These are phyloP conservation scores for Moricandia arvensis DNA, from an alignment of 345 rosid genomes.

Conservation along the genomic window DNA sequence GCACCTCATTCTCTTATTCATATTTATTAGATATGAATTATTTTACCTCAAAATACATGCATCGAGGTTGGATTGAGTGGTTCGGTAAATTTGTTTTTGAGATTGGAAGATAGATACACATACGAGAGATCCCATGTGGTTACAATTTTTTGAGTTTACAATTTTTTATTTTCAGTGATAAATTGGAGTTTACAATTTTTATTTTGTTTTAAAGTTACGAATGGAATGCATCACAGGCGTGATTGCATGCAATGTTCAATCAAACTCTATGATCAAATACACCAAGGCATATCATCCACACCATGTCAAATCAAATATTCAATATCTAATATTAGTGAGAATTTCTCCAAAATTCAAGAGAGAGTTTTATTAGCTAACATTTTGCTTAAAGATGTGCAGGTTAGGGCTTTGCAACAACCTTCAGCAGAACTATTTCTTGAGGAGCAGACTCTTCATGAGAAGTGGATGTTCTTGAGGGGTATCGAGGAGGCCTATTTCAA, in stretches of 20 bases:
- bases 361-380: too few species aligned
- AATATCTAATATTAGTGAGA: neutral
- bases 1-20: too few species aligned
- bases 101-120: constrained; percentile 4
- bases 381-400: too few species aligned
- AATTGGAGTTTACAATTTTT: neutral
- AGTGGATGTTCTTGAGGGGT: too few species aligned
- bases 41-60: neutral
- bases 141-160: too few species aligned
- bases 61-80: neutral
- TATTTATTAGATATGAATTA: neutral
- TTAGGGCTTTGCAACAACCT: too few species aligned
- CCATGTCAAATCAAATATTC: constrained; percentile 23
- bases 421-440: too few species aligned
- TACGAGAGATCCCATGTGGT: constrained; percentile 28
- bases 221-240: constrained; percentile 25
- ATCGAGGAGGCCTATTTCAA: too few species aligned
- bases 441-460: too few species aligned
- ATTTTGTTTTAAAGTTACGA: neutral
- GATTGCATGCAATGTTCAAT: constrained; percentile 32
- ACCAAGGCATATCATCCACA: constrained; percentile 17
- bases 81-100: constrained; percentile 1
- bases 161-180: neutral
- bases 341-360: too few species aligned
- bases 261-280: constrained; percentile 23